phyloP scores from a whole-genome alignment of 1,284 basidiomycete genomes.

The Ustilago cynodontis region DNA sequence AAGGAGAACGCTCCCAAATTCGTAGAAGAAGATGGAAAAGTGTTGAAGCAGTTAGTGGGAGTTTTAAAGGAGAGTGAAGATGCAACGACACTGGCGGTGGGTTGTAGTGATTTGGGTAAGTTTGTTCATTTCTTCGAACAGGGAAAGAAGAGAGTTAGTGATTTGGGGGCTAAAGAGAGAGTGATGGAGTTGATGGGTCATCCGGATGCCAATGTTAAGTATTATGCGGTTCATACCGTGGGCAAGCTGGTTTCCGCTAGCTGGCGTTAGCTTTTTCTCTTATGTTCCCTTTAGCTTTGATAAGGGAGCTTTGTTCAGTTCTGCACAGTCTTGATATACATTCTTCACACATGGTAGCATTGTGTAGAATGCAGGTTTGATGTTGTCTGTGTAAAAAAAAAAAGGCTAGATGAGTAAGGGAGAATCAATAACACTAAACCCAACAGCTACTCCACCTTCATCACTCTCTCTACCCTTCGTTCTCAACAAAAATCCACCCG shows the following conservation, averaged over 20 bases:
- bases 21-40: slow-evolving; percentile 91
- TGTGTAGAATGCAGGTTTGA: background rate
- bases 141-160: slow-evolving; percentile 75
- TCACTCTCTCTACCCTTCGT: slow-evolving; percentile 93
- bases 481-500: slow-evolving; percentile 86
- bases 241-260: slow-evolving; percentile 62
- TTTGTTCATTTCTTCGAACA: slow-evolving; percentile 63
- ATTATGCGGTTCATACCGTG: slow-evolving; percentile 78
- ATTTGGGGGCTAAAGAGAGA: slow-evolving; percentile 86
- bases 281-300: too few species aligned
- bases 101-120: slow-evolving; percentile 64
- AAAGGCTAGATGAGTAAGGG: slow-evolving; percentile 76
- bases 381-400: background rate
- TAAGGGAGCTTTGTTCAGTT: too few species aligned
- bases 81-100: slow-evolving; percentile 59
- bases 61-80: slow-evolving; percentile 48
- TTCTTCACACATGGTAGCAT: background rate
- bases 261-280: slow-evolving; percentile 54
- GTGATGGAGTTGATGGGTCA: slow-evolving; percentile 97
- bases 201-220: slow-evolving; percentile 87
- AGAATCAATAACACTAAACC: slow-evolving; percentile 88
- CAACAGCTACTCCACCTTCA: slow-evolving; percentile 93
- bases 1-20: slow-evolving; percentile 89
- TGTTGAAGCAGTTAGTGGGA: slow-evolving; percentile 88
- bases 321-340: too few species aligned